Evolutionary conservation across 2,329 filamentous ascomycete genomes (phyloP).

Genomic region (Thermomyces lanuginosus): DNA sequence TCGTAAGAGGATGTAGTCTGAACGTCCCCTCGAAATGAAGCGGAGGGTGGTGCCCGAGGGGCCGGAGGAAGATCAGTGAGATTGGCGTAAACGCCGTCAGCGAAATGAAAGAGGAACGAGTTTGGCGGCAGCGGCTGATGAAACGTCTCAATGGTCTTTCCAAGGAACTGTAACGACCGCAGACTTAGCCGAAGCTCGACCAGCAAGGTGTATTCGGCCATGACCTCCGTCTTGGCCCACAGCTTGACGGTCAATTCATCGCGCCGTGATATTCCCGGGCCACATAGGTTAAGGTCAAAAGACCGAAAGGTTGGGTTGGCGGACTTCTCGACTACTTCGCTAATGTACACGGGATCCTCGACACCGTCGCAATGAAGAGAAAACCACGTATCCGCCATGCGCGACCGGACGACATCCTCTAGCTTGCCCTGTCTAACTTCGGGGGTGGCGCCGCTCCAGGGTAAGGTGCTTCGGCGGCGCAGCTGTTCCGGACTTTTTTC

Average conservation of each 20-base stretch:
- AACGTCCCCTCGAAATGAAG: constrained; percentile 31
- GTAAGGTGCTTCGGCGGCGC: constrained; percentile 43
- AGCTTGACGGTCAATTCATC: constrained; percentile 52
- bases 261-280: constrained; percentile 47
- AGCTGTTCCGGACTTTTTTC: constrained; percentile 10
- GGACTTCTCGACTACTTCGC: constrained; percentile 61
- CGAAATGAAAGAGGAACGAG: constrained; percentile 68
- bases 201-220: constrained; percentile 44
- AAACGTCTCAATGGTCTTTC: constrained; percentile 46
- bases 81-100: constrained; percentile 72
- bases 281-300: constrained; percentile 56
- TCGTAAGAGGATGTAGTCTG: constrained; percentile 69
- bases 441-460: constrained; percentile 46
- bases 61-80: constrained; percentile 47
- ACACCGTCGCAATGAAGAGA: constrained; percentile 55
- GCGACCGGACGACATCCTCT: constrained; percentile 52
- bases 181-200: constrained; percentile 59
- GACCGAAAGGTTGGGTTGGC: constrained; percentile 83
- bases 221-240: constrained; percentile 49
- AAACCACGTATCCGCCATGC: constrained; percentile 79
- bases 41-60: constrained; percentile 15
- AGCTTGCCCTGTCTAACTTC: constrained; percentile 54
- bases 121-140: constrained; percentile 63
- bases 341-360: constrained; percentile 70
- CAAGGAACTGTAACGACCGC: constrained; percentile 60